Evolutionary conservation across 139 green algal genomes (phyloP), one percentile per base, ranked within the genome.

Genomic region (Axilococcus clingmanii): DNA sequence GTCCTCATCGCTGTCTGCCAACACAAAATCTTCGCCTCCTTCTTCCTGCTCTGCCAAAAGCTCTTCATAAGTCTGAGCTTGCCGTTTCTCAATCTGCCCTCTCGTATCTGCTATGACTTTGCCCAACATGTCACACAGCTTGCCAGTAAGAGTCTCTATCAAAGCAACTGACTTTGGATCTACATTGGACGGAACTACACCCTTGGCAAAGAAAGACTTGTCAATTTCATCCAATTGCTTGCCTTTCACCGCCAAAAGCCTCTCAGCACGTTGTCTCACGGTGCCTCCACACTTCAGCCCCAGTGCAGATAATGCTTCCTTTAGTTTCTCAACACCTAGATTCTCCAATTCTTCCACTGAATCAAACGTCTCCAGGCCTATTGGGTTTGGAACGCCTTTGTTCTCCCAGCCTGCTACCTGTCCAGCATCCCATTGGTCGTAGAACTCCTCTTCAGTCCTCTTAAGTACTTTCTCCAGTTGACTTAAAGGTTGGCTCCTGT

Each of bases 201-300:
- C 76, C 40, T 84, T 84, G 14, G 68, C 82, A 71, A 94, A 94
- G 17, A 83, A 69, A 48, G 80, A 85, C 4, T 52, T 48, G 52
- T 88, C 77, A 35, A 95, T 68, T 45, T 80, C 36, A 11, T 69
- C 49, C 42, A 89, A 59, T 15, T 59, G 55, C 41, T 56, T 76
- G 43, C 52, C 72, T 52, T 85, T 82, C 7, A 72, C 74, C 23
- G 79, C 60, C 47, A 81, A 87, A 53, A 99, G 71, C 30, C 91
- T 68, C 59, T 89, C 75, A 4, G 86, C 86, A 2, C 91, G 69
- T 70, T 99, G 81, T 40, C 63, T 48, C 17, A 70, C 60, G 6
- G 92, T 97, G 36, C 91, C 91, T 7, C 91, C 91, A 43, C 64
- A 80, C 67, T 99, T 99, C 15, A 99, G 75, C 12, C 88, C 85